phyloP scores from a whole-genome alignment of 192 early-diverging fungal genomes.

The Helicostylum pulchrum region DNA sequence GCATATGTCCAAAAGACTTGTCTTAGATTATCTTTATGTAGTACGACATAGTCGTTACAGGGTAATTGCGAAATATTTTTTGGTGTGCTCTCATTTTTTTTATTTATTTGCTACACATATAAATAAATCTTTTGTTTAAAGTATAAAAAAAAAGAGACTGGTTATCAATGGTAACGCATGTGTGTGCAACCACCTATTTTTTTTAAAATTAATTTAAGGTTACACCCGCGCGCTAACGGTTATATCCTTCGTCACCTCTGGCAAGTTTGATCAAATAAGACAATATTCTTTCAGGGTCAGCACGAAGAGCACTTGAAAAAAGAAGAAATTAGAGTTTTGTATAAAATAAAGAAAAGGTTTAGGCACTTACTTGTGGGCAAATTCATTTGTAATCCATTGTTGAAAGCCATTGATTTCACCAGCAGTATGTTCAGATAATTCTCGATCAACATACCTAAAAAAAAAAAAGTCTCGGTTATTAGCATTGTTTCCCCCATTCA shows the following conservation, averaged over 20 bases:
- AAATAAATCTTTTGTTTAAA: too few species aligned
- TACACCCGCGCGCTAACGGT: conserved; percentile 16
- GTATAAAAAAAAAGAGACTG: too few species aligned
- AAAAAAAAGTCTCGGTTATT: background rate
- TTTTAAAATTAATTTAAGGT: too few species aligned
- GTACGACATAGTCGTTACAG: too few species aligned
- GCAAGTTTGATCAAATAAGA: conserved; percentile 56
- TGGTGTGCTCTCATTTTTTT: too few species aligned
- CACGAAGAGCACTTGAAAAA: conserved; percentile 43
- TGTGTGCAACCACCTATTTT: too few species aligned
- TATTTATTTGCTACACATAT: too few species aligned
- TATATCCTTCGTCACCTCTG: conserved; percentile 44
- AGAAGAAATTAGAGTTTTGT: background rate
- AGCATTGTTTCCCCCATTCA: too few species aligned
- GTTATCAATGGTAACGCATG: too few species aligned
- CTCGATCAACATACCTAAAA: conserved; percentile 52
- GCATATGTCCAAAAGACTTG: too few species aligned
- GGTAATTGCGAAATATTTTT: too few species aligned
- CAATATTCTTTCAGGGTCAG: conserved; percentile 49
- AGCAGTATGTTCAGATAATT: conserved; percentile 58
- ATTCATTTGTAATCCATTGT: conserved; percentile 70
- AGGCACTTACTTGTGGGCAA: conserved; percentile 52
- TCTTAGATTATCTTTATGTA: too few species aligned
- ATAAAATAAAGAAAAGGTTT: background rate
- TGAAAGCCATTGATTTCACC: conserved; percentile 48